phyloP scores from a whole-genome alignment of 345 rosid species.

The Pugionium dolabratum region DNA sequence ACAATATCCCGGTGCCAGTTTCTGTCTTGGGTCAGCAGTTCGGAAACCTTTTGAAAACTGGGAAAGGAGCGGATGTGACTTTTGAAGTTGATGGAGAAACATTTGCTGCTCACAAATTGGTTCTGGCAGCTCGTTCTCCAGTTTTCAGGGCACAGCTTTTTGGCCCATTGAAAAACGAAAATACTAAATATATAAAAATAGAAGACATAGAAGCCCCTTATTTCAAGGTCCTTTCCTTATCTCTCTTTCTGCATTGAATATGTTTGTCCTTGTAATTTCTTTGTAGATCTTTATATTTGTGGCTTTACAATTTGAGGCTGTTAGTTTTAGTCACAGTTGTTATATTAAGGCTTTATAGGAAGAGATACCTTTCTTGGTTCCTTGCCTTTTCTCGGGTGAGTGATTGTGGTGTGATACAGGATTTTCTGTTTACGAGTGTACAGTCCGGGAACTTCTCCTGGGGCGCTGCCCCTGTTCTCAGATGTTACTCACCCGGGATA shows the following conservation, averaged over 20 bases:
- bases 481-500: slow-evolving; percentile 54
- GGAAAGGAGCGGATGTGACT: slow-evolving; percentile 54
- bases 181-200: slow-evolving; percentile 50
- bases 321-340: slow-evolving; percentile 17
- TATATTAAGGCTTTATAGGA: too few relatives aligned
- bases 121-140: slow-evolving; percentile 77
- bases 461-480: slow-evolving; percentile 55
- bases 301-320: slow-evolving; percentile 9
- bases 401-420: slow-evolving; percentile 72
- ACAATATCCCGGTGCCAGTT: slow-evolving; percentile 56
- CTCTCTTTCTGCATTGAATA: neutral
- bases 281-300: neutral
- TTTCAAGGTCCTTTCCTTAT: slow-evolving; percentile 56
- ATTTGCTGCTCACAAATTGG: slow-evolving; percentile 67
- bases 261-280: neutral
- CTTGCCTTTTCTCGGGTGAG: slow-evolving; percentile 63
- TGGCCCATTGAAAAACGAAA: slow-evolving; percentile 64
- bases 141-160: slow-evolving; percentile 81
- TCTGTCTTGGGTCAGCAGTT: slow-evolving; percentile 58
- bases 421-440: slow-evolving; percentile 44
- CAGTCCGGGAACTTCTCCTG: slow-evolving; percentile 55
- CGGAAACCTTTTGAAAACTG: slow-evolving; percentile 63
- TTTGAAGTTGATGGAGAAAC: slow-evolving; percentile 64
- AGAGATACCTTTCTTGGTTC: slow-evolving; percentile 48
- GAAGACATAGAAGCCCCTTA: slow-evolving; percentile 68